phyloP scores from a whole-genome alignment of 1,284 basidiomycete species.

The Microbotryum intermedium region DNA sequence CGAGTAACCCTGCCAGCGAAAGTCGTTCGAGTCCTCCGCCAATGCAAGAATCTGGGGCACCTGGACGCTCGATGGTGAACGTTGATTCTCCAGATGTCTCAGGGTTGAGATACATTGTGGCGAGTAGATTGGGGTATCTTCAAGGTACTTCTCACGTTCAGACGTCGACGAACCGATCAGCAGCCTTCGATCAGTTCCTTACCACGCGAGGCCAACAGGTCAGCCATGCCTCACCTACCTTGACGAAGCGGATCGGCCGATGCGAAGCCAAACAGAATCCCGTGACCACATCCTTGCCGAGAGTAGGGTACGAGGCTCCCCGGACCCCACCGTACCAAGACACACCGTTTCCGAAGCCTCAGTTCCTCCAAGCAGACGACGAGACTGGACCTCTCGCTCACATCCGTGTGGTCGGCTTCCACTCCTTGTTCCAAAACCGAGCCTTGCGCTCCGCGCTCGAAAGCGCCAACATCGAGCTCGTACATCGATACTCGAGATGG shows the following conservation, averaged over 20 bases:
- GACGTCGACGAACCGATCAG: too few relatives aligned
- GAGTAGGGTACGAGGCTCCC: background rate
- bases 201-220: background rate
- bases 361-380: background rate
- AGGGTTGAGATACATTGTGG: too few relatives aligned
- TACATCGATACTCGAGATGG: slow-evolving; percentile 7
- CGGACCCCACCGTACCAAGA: background rate
- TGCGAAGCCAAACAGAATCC: background rate
- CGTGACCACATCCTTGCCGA: background rate
- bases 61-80: too few relatives aligned
- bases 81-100: too few relatives aligned
- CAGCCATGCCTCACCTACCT: background rate
- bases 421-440: background rate
- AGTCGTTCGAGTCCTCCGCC: too few relatives aligned
- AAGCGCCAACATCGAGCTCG: background rate
- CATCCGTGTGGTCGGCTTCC: background rate
- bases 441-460: background rate
- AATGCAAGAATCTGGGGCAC: too few relatives aligned
- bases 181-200: too few relatives aligned
- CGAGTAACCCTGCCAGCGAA: too few relatives aligned
- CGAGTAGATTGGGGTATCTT: too few relatives aligned
- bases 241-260: background rate
- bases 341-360: background rate
- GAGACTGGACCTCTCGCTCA: background rate
- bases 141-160: too few relatives aligned